Evolutionary conservation across 306 rosid genomes (phyloP).

Genomic region (Ochetophila trinervis): DNA sequence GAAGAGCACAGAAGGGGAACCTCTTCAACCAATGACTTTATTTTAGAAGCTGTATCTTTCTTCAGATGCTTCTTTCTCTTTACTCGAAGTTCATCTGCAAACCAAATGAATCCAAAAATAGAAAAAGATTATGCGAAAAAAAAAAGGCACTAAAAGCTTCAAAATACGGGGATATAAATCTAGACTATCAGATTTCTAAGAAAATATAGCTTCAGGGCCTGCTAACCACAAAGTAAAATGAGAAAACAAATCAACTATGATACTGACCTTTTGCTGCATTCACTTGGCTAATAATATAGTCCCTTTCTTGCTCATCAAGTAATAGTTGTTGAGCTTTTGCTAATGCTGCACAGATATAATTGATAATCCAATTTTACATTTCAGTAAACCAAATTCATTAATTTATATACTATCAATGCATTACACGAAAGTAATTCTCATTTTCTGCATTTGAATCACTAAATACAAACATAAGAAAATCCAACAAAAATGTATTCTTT

Average conservation of each 20-base stretch:
- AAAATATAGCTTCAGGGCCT: not conserved
- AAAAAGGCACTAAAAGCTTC: not conserved
- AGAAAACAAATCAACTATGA: constrained; percentile 1
- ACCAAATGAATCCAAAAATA: constrained; percentile 29
- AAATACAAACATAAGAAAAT: too few relatives aligned
- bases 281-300: constrained; percentile 81
- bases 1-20: constrained; percentile 40
- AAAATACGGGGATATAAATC: too few relatives aligned
- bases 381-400: constrained; percentile 13
- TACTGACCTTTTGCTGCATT: constrained; percentile 88
- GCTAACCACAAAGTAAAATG: constrained; percentile 1
- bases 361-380: constrained; percentile 12
- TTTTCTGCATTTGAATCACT: not conserved
- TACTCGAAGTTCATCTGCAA: constrained; percentile 89
- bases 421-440: not conserved
- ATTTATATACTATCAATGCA: not conserved
- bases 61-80: constrained; percentile 91
- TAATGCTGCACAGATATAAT: constrained; percentile 60
- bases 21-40: constrained; percentile 94
- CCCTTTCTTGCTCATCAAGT: constrained; percentile 92
- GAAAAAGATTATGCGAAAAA: not conserved
- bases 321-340: constrained; percentile 94
- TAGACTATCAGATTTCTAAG: not conserved
- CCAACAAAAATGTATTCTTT: too few relatives aligned
- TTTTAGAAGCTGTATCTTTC: constrained; percentile 95